These are phyloP conservation scores for Neonectria magnoliae DNA, from an alignment of 2,329 filamentous ascomycete genomes.

Conservation along the genomic window DNA sequence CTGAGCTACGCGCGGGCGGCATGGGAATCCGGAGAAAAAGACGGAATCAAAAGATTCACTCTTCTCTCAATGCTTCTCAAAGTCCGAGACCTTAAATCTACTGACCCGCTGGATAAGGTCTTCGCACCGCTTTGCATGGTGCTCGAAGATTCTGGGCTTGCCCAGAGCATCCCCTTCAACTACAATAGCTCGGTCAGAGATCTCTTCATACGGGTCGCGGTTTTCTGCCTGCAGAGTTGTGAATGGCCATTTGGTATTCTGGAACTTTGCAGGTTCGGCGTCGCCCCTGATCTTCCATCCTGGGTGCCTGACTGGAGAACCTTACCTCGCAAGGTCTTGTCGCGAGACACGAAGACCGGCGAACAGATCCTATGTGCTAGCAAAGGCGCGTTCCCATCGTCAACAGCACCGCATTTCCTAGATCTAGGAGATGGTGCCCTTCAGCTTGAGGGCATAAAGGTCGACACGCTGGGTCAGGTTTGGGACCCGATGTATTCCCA, in stretches of 20 bases:
- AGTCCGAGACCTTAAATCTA: slow-evolving; percentile 2
- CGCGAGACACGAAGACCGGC: neutral
- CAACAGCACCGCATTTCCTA: neutral
- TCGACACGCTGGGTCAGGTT: neutral
- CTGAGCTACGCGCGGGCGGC: neutral
- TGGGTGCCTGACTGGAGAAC: slow-evolving; percentile 13
- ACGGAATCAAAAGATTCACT: slow-evolving; percentile 1
- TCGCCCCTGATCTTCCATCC: neutral
- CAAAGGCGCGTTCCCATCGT: neutral
- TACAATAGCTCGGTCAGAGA: neutral
- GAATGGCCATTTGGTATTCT: slow-evolving; percentile 4
- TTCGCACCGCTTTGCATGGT: slow-evolving; percentile 2
- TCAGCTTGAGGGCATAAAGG: neutral
- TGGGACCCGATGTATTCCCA: slow-evolving; percentile 1
- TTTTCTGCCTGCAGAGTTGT: neutral
- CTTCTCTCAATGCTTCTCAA: neutral
- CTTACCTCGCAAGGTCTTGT: neutral
- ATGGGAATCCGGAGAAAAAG: neutral
- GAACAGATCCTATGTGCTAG: neutral
- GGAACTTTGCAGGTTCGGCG: slow-evolving; percentile 6
- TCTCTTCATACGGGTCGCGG: neutral
- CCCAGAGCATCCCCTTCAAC: neutral
- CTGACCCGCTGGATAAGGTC: slow-evolving; percentile 5
- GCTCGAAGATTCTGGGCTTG: neutral
- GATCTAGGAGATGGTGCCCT: neutral